A percentile compares a stretch with the other conserved stretches of the same genome.
These are phyloP conservation scores for Acanthamoeba pearcei DNA, from an alignment of 208 protist species.

Conservation along the genomic window DNA sequence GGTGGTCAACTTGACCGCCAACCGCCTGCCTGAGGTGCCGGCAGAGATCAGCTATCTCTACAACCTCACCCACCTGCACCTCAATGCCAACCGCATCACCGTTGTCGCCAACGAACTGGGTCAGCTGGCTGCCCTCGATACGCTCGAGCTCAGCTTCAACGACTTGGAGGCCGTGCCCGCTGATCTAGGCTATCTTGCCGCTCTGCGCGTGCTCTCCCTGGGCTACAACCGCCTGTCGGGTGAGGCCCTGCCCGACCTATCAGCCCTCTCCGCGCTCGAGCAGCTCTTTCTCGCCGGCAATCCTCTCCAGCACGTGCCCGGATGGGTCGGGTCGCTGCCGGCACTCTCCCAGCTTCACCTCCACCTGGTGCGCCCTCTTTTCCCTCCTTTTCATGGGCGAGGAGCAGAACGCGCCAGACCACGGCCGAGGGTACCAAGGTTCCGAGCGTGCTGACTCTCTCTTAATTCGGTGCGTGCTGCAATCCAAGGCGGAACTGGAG, in stretches of 20 bases:
- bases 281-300: slow-evolving; percentile 64
- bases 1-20: slow-evolving; percentile 33
- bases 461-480: not conserved
- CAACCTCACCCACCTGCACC: slow-evolving; percentile 48
- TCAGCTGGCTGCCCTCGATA: slow-evolving; percentile 23
- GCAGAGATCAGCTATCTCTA: slow-evolving; percentile 70
- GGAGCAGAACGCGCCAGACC: not conserved
- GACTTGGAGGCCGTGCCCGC: not conserved
- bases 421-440: no score
- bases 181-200: not conserved
- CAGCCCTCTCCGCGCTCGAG: not conserved
- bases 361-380: not conserved
- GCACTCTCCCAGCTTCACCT: slow-evolving; percentile 51
- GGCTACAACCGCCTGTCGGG: slow-evolving; percentile 33
- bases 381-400: not conserved
- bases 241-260: slow-evolving; percentile 41
- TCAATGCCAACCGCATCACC: slow-evolving; percentile 39
- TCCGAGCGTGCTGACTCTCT: not conserved
- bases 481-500: not conserved
- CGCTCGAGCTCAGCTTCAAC: slow-evolving; percentile 37
- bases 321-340: not conserved
- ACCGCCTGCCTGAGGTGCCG: slow-evolving; percentile 12
- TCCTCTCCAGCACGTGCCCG: slow-evolving; percentile 8
- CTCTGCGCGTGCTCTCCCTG: slow-evolving; percentile 34
- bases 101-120: slow-evolving; percentile 6